Conservation (phyloP, 2,329 filamentous ascomycete genomes). For the Penicillium sp. region DNA sequence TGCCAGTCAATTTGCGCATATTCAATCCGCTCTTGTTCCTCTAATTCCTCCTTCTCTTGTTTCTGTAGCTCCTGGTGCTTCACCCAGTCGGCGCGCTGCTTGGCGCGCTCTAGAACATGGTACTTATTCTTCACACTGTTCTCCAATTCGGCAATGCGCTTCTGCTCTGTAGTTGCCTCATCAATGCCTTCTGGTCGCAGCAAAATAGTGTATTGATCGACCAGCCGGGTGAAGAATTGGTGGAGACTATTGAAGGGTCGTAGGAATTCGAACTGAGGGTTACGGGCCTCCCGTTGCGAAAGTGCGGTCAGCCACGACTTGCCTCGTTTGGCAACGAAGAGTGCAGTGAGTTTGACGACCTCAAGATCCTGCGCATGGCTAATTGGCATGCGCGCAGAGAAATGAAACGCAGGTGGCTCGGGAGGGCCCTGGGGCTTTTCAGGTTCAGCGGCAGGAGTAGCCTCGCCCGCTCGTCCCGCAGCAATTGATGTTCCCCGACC, state of each 20-base stretch:
- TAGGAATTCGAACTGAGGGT: constrained; percentile 95
- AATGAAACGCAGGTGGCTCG: constrained; percentile 83
- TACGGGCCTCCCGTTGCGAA: constrained; percentile 83
- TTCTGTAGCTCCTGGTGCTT: constrained; percentile 84
- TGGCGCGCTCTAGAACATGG: constrained; percentile 75
- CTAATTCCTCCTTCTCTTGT: constrained; percentile 78
- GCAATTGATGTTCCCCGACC: constrained; percentile 78
- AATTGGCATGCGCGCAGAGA: constrained; percentile 94
- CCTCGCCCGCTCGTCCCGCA: constrained; percentile 70
- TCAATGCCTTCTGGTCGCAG: constrained; percentile 68
- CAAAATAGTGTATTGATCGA: constrained; percentile 89
- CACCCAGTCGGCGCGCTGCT: constrained; percentile 81
- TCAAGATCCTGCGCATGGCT: constrained; percentile 92
- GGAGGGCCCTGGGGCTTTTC: constrained; percentile 79
- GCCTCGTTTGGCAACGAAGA: constrained; percentile 91
- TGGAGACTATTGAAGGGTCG: constrained; percentile 94
- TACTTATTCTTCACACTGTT: constrained; percentile 77
- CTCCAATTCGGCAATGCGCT: constrained; percentile 71
- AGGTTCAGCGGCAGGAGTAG: constrained; percentile 51
- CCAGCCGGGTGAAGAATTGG: constrained; percentile 88
- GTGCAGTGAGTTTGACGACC: constrained; percentile 71
- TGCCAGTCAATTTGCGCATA: constrained; percentile 96
- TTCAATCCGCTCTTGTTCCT: constrained; percentile 73
- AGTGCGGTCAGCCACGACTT: constrained; percentile 87
- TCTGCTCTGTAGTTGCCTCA: constrained; percentile 62